Evolutionary conservation across 1,139 yeast species (phyloP).

Genomic region (Hyphopichia fennica): DNA sequence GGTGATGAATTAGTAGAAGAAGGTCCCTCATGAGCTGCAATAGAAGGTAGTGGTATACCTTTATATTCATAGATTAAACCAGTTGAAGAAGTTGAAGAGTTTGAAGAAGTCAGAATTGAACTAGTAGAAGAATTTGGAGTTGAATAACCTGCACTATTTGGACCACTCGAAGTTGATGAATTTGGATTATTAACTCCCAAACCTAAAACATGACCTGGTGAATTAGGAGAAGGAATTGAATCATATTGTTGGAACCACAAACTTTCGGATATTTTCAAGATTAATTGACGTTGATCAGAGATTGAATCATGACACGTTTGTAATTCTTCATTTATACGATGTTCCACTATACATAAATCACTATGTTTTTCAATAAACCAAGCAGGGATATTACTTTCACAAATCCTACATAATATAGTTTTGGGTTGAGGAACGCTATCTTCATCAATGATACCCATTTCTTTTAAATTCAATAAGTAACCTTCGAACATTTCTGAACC

Average conservation of each 20-base stretch:
- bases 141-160: neutral
- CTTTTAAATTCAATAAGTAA: conserved; percentile 64
- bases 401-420: conserved; percentile 81
- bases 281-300: conserved; percentile 65
- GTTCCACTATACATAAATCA: conserved; percentile 84
- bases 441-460: conserved; percentile 61
- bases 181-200: neutral
- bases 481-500: conserved; percentile 84
- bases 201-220: conserved; percentile 2
- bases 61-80: conserved; percentile 50
- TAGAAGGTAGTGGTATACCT: conserved; percentile 53
- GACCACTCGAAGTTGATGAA: neutral
- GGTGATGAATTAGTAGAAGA: conserved; percentile 13
- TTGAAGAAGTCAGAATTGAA: conserved; percentile 15
- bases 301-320: conserved; percentile 75
- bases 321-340: conserved; percentile 77
- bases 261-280: conserved; percentile 46
- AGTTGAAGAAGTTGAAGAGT: conserved; percentile 11
- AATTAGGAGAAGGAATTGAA: conserved; percentile 5
- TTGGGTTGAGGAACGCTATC: conserved; percentile 73
- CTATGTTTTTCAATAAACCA: conserved; percentile 97
- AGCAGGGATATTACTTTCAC: conserved; percentile 88
- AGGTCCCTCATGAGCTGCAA: conserved; percentile 9
- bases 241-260: conserved; percentile 19
- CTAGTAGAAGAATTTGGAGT: conserved; percentile 19